These are phyloP conservation scores for Penicillium sp. DNA, from an alignment of 2,329 filamentous ascomycete species.

Conservation along the genomic window DNA sequence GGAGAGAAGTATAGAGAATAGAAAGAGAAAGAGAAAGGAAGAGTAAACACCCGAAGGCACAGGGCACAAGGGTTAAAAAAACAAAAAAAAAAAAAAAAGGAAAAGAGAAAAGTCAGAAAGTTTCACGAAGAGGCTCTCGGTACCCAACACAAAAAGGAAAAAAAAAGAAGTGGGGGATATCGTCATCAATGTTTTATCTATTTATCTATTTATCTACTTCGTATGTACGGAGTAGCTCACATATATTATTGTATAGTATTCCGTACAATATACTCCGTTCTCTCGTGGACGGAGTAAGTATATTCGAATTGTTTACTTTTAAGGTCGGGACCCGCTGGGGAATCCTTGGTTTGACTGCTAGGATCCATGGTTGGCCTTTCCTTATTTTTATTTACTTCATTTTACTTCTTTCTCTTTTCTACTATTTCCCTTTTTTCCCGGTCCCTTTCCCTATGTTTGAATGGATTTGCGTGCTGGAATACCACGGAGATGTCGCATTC, in stretches of 20 bases:
- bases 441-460: neutral
- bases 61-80: slow-evolving; percentile 1
- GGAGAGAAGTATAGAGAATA: neutral
- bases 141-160: slow-evolving; percentile 19
- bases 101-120: slow-evolving; percentile 5
- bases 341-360: slow-evolving; percentile 11
- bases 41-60: slow-evolving; percentile 2
- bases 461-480: neutral
- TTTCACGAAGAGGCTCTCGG: slow-evolving; percentile 23
- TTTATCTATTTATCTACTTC: slow-evolving; percentile 2
- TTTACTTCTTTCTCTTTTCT: neutral
- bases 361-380: slow-evolving; percentile 8
- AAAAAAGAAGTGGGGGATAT: slow-evolving; percentile 12
- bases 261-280: neutral
- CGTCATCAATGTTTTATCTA: slow-evolving; percentile 4
- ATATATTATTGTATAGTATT: neutral
- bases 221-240: neutral
- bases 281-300: too few species aligned
- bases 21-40: slow-evolving; percentile 1
- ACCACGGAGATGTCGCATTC: neutral
- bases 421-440: neutral
- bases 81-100: slow-evolving; percentile 1
- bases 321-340: slow-evolving; percentile 19
- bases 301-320: neutral
- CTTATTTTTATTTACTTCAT: neutral